Evolutionary conservation across 805 yeast genomes (phyloP).

Genomic region (Candida montana): DNA sequence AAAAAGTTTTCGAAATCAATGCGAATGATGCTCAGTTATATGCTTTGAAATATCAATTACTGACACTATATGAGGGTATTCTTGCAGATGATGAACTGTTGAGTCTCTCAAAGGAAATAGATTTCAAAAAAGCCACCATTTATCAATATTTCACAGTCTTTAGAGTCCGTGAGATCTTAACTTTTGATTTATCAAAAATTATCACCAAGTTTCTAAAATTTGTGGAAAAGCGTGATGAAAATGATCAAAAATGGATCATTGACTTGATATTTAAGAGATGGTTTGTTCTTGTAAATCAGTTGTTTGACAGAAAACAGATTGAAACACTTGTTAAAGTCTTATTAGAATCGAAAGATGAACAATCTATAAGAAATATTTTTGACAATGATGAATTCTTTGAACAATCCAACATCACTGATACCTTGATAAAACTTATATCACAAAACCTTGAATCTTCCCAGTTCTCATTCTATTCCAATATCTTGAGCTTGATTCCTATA

Average conservation of each 20-base stretch:
- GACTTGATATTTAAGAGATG: conserved; percentile 42
- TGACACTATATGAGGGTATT: conserved; percentile 42
- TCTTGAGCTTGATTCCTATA: conserved; percentile 37
- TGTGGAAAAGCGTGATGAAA: conserved; percentile 5
- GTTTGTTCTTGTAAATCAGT: conserved; percentile 41
- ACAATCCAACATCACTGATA: conserved; percentile 34
- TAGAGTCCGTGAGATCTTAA: conserved; percentile 44
- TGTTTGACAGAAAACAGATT: conserved; percentile 29
- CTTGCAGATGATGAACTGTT: conserved; percentile 23
- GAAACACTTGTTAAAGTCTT: conserved; percentile 22
- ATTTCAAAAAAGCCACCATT: conserved; percentile 1
- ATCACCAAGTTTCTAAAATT: conserved; percentile 23
- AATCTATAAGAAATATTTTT: conserved; percentile 24
- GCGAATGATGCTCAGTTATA: conserved; percentile 26
- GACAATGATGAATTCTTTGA: conserved; percentile 41
- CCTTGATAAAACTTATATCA: conserved; percentile 23
- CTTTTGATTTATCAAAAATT: conserved; percentile 22
- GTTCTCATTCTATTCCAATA: background rate
- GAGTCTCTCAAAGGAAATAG: conserved; percentile 2
- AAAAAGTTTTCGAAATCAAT: conserved; percentile 21
- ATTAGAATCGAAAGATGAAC: conserved; percentile 23
- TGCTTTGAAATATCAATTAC: conserved; percentile 41
- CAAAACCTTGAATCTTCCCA: conserved; percentile 5
- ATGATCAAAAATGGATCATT: conserved; percentile 11
- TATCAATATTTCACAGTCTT: conserved; percentile 35